phyloP scores from a whole-genome alignment of 352 stramenopile genomes.

The Globisporangium nunn region DNA sequence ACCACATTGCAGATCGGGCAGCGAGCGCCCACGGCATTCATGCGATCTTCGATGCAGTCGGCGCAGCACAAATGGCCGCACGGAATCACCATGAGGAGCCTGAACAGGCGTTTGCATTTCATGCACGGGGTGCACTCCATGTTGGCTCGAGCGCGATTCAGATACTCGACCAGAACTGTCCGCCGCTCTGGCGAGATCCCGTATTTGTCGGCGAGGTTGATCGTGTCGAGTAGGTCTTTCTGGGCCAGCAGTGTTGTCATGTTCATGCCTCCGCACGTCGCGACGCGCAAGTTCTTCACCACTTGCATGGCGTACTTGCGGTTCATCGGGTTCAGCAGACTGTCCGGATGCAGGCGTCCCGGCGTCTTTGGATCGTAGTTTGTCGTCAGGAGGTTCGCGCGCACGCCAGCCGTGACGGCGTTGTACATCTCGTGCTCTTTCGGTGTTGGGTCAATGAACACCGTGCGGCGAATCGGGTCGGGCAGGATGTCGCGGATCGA shows the following conservation, averaged over 20 bases:
- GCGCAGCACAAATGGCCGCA: conserved; percentile 91
- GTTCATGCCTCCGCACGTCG: conserved; percentile 44
- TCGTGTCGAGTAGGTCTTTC: conserved; percentile 42
- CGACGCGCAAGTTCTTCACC: conserved; percentile 47
- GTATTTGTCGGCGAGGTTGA: conserved; percentile 40
- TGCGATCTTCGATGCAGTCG: conserved; percentile 85
- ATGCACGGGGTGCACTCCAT: conserved; percentile 60
- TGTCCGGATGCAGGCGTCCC: conserved; percentile 57
- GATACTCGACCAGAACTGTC: conserved; percentile 33
- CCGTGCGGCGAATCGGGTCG: conserved; percentile 32
- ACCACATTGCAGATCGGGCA: conserved; percentile 46
- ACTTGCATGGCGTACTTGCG: conserved; percentile 49
- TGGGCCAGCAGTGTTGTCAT: conserved; percentile 38
- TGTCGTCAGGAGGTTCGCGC: conserved; percentile 66
- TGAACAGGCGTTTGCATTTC: conserved; percentile 76
- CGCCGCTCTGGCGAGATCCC: conserved; percentile 40
- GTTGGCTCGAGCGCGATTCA: conserved; percentile 39
- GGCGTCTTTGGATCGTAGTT: conserved; percentile 63
- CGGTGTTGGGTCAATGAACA: conserved; percentile 61
- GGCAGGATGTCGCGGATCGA: conserved; percentile 74
- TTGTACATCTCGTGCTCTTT: conserved; percentile 73
- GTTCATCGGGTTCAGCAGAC: conserved; percentile 71
- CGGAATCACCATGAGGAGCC: conserved; percentile 88
- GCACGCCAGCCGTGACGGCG: conserved; percentile 46
- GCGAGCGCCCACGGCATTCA: conserved; percentile 35